Conservation (phyloP, 2,329 filamentous ascomycete genomes). For the Cladosporium sp. region DNA sequence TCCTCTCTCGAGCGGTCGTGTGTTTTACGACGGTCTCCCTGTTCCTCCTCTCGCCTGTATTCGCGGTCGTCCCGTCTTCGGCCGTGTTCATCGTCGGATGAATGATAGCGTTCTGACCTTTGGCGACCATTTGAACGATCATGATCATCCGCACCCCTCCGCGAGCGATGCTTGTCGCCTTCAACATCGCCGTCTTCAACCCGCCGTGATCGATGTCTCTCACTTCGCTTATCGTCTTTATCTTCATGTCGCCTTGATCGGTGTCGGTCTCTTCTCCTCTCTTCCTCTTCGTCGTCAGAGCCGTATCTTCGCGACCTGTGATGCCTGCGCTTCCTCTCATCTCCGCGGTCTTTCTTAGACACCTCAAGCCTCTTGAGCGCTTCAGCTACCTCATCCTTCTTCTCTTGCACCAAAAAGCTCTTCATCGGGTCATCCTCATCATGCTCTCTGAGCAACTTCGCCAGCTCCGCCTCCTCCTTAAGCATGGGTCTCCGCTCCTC, state of each 20-base stretch:
- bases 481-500: constrained; percentile 61
- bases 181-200: not conserved
- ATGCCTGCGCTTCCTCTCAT: constrained; percentile 42
- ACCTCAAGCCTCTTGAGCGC: constrained; percentile 61
- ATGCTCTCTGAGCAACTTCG: constrained; percentile 66
- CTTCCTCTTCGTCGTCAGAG: constrained; percentile 23
- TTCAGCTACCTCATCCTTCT: constrained; percentile 80
- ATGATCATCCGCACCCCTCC: constrained; percentile 4
- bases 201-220: constrained; percentile 3
- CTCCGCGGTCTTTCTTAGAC: constrained; percentile 48
- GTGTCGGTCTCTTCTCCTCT: constrained; percentile 20
- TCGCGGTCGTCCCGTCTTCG: not conserved
- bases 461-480: constrained; percentile 79
- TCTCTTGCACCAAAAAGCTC: constrained; percentile 81
- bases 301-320: constrained; percentile 34
- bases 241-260: constrained; percentile 21
- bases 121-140: not conserved
- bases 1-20: not conserved
- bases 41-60: not conserved
- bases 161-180: constrained; percentile 8
- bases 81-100: not conserved
- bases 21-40: not conserved
- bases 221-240: constrained; percentile 11
- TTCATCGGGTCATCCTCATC: constrained; percentile 99
- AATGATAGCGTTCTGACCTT: not conserved